These are phyloP conservation scores for Leccinellum rugosiceps DNA, from an alignment of 768 basidiomycete species.

Conservation along the genomic window DNA sequence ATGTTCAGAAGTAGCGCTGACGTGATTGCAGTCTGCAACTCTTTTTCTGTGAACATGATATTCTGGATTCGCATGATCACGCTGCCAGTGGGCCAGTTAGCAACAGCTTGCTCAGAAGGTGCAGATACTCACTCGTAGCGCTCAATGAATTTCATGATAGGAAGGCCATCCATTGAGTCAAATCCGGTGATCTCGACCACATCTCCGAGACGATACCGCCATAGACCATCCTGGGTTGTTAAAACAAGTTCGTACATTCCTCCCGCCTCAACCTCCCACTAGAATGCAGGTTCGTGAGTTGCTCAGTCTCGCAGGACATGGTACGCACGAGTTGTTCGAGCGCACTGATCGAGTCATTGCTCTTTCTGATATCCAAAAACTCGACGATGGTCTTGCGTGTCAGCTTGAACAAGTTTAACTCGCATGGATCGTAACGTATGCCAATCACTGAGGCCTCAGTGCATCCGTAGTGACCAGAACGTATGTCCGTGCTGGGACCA, in stretches of 20 bases:
- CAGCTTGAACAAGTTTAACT: neutral
- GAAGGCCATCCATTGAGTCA: neutral
- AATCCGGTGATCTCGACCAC: neutral
- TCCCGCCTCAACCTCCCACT: neutral
- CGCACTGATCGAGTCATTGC: neutral
- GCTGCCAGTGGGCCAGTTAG: too few relatives aligned
- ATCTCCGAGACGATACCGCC: too few relatives aligned
- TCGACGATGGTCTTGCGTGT: neutral
- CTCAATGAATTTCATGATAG: neutral
- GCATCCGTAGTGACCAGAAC: neutral
- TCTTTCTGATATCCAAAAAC: neutral
- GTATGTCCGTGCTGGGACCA: neutral
- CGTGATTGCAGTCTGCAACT: neutral
- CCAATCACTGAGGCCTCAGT: neutral
- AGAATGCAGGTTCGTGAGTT: neutral
- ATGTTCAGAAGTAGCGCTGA: neutral
- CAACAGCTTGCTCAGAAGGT: too few relatives aligned
- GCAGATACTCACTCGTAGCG: neutral
- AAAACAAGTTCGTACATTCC: neutral
- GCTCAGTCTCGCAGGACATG: too few relatives aligned
- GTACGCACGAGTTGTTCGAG: too few relatives aligned
- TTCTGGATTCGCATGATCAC: too few relatives aligned
- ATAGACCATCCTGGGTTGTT: neutral
- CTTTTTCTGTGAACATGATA: neutral
- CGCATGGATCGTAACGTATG: neutral